Percentiles rank a stretch among this genome's conserved stretches.
Evolutionary conservation across 2,329 filamentous ascomycete species (phyloP).

Genomic region (Gremmenia infestans): DNA sequence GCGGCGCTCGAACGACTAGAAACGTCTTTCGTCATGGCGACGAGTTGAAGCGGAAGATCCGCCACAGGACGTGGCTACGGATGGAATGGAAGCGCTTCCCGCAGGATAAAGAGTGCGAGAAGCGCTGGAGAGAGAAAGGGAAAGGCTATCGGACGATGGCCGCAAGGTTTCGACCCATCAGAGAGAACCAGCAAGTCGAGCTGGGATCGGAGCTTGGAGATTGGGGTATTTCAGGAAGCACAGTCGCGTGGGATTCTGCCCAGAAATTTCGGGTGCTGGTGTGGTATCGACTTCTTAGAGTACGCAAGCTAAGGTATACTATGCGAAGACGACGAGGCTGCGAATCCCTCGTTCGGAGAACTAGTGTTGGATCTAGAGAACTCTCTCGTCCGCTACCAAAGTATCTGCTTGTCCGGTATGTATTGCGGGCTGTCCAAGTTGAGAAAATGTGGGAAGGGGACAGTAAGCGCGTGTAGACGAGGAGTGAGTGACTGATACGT

Average conservation of each 20-base stretch:
- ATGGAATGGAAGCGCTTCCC: conserved; percentile 28
- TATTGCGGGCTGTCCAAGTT: background rate
- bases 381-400: background rate
- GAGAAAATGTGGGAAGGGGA: background rate
- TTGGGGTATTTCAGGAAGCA: background rate
- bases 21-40: conserved; percentile 27
- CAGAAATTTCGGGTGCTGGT: background rate
- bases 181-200: conserved; percentile 7
- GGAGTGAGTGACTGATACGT: background rate
- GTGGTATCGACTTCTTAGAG: background rate
- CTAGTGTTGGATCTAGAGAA: background rate
- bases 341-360: background rate
- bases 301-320: background rate
- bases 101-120: conserved; percentile 28
- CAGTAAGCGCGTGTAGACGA: background rate
- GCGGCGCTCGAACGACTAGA: conserved; percentile 26
- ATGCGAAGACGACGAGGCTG: background rate
- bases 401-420: background rate
- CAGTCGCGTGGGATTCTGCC: background rate
- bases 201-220: background rate
- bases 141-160: conserved; percentile 29
- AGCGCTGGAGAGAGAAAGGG: conserved; percentile 29
- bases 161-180: conserved; percentile 28
- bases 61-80: conserved; percentile 2
- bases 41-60: conserved; percentile 2